These are phyloP conservation scores for Clarireedia sp. DNA, from an alignment of 2,329 filamentous ascomycete genomes.

Conservation along the genomic window DNA sequence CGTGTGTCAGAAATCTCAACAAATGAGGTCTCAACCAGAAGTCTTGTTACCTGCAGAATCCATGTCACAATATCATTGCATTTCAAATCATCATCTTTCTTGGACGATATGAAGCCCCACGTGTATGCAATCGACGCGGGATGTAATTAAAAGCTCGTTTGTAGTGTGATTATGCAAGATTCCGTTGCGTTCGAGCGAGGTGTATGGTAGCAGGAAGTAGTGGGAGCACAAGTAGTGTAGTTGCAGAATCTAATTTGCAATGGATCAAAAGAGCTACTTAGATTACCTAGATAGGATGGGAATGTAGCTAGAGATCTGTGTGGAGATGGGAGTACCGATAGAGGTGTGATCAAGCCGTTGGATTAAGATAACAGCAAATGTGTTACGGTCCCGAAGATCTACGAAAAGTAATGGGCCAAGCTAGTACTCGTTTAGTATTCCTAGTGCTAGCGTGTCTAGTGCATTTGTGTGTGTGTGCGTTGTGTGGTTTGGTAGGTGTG, in stretches of 20 bases:
- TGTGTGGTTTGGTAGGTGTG: too few species aligned
- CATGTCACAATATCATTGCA: slow-evolving; percentile 2
- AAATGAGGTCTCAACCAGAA: background rate
- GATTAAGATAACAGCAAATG: background rate
- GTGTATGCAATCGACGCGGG: slow-evolving; percentile 7
- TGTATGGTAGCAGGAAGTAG: background rate
- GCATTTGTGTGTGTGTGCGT: too few species aligned
- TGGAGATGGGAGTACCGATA: background rate
- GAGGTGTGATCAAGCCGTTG: slow-evolving; percentile 8
- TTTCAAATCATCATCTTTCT: slow-evolving; percentile 3
- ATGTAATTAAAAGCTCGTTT: slow-evolving; percentile 7
- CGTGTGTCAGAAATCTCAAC: background rate
- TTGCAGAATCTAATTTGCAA: background rate
- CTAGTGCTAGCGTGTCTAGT: too few species aligned
- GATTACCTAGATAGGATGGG: background rate
- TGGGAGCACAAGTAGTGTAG: background rate
- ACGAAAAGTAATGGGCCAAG: slow-evolving; percentile 1
- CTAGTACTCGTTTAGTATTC: background rate
- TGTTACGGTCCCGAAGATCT: background rate
- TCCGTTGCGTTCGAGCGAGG: slow-evolving; percentile 6
- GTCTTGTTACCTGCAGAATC: background rate
- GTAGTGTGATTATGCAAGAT: slow-evolving; percentile 8
- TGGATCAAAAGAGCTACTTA: background rate
- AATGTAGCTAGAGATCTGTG: background rate
- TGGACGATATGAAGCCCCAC: slow-evolving; percentile 1